Conservation (phyloP, 345 rosid genomes). For the Mallotus nudiflorus region DNA sequence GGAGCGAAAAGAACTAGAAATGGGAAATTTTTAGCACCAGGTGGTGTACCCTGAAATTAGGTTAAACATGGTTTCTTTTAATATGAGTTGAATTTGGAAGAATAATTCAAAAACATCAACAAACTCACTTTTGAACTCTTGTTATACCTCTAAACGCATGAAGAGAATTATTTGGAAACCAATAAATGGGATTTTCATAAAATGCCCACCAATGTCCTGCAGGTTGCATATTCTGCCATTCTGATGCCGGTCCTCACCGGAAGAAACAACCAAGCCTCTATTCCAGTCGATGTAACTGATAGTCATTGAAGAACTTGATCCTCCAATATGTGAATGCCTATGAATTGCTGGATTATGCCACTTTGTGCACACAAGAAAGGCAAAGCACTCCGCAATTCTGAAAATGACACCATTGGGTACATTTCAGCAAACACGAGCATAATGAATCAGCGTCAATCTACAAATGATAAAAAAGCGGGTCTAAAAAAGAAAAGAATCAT, state of each 20-base stretch:
- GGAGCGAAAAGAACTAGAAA: slow-evolving; percentile 60
- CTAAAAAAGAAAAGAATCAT: slow-evolving; percentile 23
- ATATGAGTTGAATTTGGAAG: slow-evolving; percentile 12
- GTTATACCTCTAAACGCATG: slow-evolving; percentile 83
- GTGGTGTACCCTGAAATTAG: slow-evolving; percentile 70
- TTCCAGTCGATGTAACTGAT: slow-evolving; percentile 70
- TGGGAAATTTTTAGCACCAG: slow-evolving; percentile 61
- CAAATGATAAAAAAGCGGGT: slow-evolving; percentile 7
- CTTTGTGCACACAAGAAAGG: slow-evolving; percentile 85
- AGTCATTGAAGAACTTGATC: slow-evolving; percentile 50
- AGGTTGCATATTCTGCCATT: slow-evolving; percentile 56
- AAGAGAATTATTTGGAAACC: slow-evolving; percentile 74
- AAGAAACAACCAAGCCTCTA: slow-evolving; percentile 56
- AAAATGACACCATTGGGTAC: slow-evolving; percentile 20
- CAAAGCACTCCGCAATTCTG: slow-evolving; percentile 94
- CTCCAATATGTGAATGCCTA: slow-evolving; percentile 49
- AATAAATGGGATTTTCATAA: slow-evolving; percentile 80
- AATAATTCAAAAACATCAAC: background rate
- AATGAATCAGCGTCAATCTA: background rate
- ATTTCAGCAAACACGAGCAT: slow-evolving; percentile 1
- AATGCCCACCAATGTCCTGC: slow-evolving; percentile 87
- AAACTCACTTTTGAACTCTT: slow-evolving; percentile 9
- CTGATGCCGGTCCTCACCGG: slow-evolving; percentile 57
- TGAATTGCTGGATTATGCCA: slow-evolving; percentile 93
- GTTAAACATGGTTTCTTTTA: slow-evolving; percentile 1